These are phyloP conservation scores for Jackrogersella minutella DNA, from an alignment of 495 filamentous ascomycete species.

Conservation along the genomic window DNA sequence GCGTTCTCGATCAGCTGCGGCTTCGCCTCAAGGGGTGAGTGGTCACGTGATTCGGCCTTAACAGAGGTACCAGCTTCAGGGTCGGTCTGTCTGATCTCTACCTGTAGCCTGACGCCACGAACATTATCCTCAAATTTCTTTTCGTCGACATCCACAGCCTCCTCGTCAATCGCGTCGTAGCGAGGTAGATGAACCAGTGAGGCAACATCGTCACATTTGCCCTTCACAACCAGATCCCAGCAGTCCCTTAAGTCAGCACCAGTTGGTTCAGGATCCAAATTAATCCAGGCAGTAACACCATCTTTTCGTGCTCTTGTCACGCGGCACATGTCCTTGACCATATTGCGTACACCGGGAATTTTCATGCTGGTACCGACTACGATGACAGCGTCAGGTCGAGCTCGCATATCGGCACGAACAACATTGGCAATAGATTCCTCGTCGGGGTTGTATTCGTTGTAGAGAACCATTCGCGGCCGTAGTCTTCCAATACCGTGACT, in stretches of 20 bases:
- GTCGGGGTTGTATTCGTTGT: constrained; percentile 97
- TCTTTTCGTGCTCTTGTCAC: constrained; percentile 79
- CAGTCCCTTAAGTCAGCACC: constrained; percentile 88
- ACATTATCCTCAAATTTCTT: constrained; percentile 49
- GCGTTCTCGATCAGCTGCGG: constrained; percentile 43
- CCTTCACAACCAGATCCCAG: constrained; percentile 89
- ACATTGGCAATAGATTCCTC: constrained; percentile 94
- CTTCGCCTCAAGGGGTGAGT: constrained; percentile 44
- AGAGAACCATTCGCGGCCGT: constrained; percentile 91
- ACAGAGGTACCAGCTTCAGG: constrained; percentile 30
- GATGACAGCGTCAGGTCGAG: constrained; percentile 86
- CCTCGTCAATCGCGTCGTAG: constrained; percentile 73
- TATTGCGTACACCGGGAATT: constrained; percentile 86
- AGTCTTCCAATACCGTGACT: constrained; percentile 93
- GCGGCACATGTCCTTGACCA: constrained; percentile 89
- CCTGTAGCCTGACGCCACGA: constrained; percentile 48
- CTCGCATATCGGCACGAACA: constrained; percentile 80
- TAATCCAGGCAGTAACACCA: constrained; percentile 95
- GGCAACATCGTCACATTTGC: constrained; percentile 89
- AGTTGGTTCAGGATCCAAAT: constrained; percentile 80
- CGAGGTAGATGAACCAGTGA: constrained; percentile 72
- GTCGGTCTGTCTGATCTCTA: constrained; percentile 41
- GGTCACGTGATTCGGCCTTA: constrained; percentile 36
- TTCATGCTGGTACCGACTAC: constrained; percentile 96
- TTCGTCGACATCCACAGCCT: constrained; percentile 50